These are phyloP conservation scores for Hanseniaspora hatyaiensis DNA, from an alignment of 805 yeast species.

Conservation along the genomic window DNA sequence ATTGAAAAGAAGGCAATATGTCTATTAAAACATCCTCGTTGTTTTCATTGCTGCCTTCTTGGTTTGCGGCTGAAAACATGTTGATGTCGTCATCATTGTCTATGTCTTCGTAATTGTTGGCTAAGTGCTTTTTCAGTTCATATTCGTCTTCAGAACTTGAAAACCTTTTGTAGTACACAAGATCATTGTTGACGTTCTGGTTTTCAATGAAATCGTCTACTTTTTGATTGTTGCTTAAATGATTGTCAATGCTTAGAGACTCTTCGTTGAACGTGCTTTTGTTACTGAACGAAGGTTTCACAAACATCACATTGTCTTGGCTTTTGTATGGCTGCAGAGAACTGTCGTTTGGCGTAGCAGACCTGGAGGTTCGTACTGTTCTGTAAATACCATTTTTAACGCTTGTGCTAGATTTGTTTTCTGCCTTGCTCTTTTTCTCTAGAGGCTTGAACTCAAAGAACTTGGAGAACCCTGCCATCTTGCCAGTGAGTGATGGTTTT, in stretches of 20 bases:
- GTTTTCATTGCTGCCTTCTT: too few relatives aligned
- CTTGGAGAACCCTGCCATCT: slow-evolving; percentile 3
- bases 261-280: not conserved
- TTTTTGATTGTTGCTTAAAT: not conserved
- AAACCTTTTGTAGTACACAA: slow-evolving; percentile 13
- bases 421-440: not conserved
- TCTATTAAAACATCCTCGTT: slow-evolving; percentile 18
- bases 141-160: slow-evolving; percentile 14
- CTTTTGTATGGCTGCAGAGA: slow-evolving; percentile 7
- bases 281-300: slow-evolving; percentile 2
- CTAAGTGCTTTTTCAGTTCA: slow-evolving; percentile 2
- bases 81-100: not conserved
- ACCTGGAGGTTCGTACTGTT: slow-evolving; percentile 3
- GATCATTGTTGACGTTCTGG: slow-evolving; percentile 4
- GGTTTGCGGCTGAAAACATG: too few relatives aligned
- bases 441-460: not conserved
- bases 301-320: slow-evolving; percentile 14
- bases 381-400: slow-evolving; percentile 15
- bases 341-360: not conserved
- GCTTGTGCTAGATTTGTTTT: not conserved
- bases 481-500: too few relatives aligned
- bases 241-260: not conserved
- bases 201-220: not conserved
- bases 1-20: slow-evolving; percentile 24
- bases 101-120: not conserved